phyloP scores from a whole-genome alignment of 148 eudicot species.

The Persicaria tinctoria region DNA sequence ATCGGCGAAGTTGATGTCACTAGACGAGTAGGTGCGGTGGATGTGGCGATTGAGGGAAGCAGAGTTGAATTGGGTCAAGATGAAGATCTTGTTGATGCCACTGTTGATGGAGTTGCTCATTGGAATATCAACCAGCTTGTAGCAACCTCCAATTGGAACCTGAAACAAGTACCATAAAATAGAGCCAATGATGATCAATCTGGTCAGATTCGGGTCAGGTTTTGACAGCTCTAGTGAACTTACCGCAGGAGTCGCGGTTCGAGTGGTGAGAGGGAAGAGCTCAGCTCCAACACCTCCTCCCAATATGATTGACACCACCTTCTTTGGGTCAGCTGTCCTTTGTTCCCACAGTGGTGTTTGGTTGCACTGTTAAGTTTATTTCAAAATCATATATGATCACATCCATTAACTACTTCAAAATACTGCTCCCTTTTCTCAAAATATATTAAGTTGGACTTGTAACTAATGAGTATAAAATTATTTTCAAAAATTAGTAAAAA shows the following conservation, averaged over 20 bases:
- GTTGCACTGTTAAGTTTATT: neutral
- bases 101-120: slow-evolving; percentile 98
- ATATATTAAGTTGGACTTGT: too few species aligned
- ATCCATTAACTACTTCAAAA: too few species aligned
- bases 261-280: slow-evolving; percentile 16
- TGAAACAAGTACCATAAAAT: slow-evolving; percentile 3
- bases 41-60: slow-evolving; percentile 89
- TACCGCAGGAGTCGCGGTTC: slow-evolving; percentile 19
- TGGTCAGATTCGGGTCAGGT: neutral
- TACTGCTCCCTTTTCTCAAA: too few species aligned
- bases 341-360: neutral
- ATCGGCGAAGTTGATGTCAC: slow-evolving; percentile 76
- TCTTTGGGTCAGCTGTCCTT: neutral
- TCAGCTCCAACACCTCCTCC: slow-evolving; percentile 19
- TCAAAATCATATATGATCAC: too few species aligned
- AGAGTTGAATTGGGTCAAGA: slow-evolving; percentile 88
- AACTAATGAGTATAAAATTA: too few species aligned
- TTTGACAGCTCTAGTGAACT: neutral
- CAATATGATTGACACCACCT: slow-evolving; percentile 8
- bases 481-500: too few species aligned
- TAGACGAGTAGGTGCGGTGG: slow-evolving; percentile 69
- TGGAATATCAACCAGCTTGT: slow-evolving; percentile 83
- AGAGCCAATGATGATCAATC: neutral
- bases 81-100: slow-evolving; percentile 74
- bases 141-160: slow-evolving; percentile 95